These are phyloP conservation scores for Kappamyces sp. DNA, from an alignment of 192 early-diverging fungal species.

Conservation along the genomic window DNA sequence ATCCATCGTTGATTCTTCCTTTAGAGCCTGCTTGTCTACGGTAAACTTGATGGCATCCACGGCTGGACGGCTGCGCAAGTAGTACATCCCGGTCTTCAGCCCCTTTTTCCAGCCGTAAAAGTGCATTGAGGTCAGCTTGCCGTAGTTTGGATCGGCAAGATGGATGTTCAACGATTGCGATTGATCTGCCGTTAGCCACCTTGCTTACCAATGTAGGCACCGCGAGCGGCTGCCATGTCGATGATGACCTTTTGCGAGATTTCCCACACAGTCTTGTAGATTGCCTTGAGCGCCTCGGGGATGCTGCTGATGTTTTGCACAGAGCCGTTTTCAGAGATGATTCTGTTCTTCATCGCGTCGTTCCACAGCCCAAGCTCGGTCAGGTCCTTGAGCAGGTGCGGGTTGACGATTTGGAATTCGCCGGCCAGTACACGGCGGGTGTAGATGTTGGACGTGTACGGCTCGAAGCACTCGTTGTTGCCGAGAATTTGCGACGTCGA, in stretches of 20 bases:
- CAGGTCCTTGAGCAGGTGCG: slow-evolving; percentile 89
- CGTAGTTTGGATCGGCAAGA: slow-evolving; percentile 88
- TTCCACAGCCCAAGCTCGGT: slow-evolving; percentile 90
- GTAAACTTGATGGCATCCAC: slow-evolving; percentile 98
- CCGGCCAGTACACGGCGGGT: slow-evolving; percentile 92
- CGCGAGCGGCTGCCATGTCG: slow-evolving; percentile 96
- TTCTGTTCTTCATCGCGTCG: slow-evolving; percentile 87
- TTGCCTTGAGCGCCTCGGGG: slow-evolving; percentile 80
- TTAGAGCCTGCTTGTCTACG: slow-evolving; percentile 70
- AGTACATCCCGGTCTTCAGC: slow-evolving; percentile 99
- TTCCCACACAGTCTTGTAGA: slow-evolving; percentile 98
- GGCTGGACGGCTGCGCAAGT: slow-evolving; percentile 91
- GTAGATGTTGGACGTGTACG: slow-evolving; percentile 84
- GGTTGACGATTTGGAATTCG: slow-evolving; percentile 98
- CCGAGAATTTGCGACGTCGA: slow-evolving; percentile 96
- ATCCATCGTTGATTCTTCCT: slow-evolving; percentile 29
- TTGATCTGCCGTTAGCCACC: slow-evolving; percentile 56
- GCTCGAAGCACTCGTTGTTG: slow-evolving; percentile 94
- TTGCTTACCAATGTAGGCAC: slow-evolving; percentile 73
- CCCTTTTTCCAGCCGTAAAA: slow-evolving; percentile 98
- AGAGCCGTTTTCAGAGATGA: slow-evolving; percentile 86
- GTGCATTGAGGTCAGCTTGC: slow-evolving; percentile 94
- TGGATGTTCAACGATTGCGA: slow-evolving; percentile 94
- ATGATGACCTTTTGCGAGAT: slow-evolving; percentile 82
- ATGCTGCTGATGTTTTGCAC: slow-evolving; percentile 72